Evolutionary conservation across 805 yeast genomes (phyloP).

Genomic region (Kurtzmaniella fragi): DNA sequence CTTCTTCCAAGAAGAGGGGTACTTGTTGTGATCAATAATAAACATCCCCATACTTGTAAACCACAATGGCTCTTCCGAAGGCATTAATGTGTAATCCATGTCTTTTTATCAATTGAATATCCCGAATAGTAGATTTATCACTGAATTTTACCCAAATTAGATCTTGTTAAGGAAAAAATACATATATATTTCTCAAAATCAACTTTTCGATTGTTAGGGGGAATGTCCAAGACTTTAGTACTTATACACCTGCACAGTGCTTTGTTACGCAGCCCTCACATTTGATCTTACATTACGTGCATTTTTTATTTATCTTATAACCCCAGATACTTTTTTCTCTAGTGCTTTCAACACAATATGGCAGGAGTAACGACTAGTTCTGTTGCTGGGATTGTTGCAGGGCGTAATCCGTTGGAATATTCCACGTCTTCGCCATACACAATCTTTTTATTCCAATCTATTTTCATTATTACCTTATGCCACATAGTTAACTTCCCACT

Average conservation of each 20-base stretch:
- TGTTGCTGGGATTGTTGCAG: constrained; percentile 68
- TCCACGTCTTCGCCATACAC: constrained; percentile 57
- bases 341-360: constrained; percentile 12
- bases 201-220: too few species aligned
- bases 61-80: constrained; percentile 11
- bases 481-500: constrained; percentile 59
- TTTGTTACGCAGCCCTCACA: too few species aligned
- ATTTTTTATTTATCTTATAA: too few species aligned
- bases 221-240: too few species aligned
- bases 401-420: constrained; percentile 64
- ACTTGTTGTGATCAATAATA: constrained; percentile 81
- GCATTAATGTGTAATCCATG: constrained; percentile 4
- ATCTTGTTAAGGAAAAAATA: too few species aligned
- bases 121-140: too few species aligned
- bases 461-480: constrained; percentile 55
- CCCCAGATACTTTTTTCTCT: too few species aligned
- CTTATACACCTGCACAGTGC: too few species aligned
- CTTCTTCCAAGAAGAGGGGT: constrained; percentile 28
- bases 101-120: too few species aligned
- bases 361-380: constrained; percentile 26
- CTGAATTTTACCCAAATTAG: too few species aligned
- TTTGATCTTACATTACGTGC: too few species aligned
- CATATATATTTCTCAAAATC: too few species aligned
- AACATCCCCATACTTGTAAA: constrained; percentile 82
- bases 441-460: constrained; percentile 63